Evolutionary conservation across 176 grass and related monocot genomes (phyloP).

Genomic region (Cenchrus fungigraminus): DNA sequence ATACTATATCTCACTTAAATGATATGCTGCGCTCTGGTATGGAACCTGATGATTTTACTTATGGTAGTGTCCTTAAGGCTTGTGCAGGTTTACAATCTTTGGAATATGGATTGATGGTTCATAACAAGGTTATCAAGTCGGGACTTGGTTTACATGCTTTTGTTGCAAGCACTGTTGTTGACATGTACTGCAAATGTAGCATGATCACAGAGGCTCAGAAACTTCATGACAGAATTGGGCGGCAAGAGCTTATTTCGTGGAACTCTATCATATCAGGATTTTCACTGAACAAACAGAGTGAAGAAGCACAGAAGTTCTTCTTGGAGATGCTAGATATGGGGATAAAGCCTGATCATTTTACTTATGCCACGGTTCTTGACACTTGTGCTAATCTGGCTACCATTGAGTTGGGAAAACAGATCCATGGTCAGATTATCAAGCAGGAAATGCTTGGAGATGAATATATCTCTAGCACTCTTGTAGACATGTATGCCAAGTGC

Average conservation of each 20-base stretch:
- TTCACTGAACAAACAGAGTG: conserved; percentile 78
- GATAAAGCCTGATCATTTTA: conserved; percentile 71
- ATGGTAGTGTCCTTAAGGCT: conserved; percentile 87
- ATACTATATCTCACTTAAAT: conserved; percentile 68
- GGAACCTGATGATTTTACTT: conserved; percentile 86
- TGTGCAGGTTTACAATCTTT: conserved; percentile 78
- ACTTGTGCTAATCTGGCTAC: conserved; percentile 84
- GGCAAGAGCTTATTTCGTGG: conserved; percentile 67
- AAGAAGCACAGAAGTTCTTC: conserved; percentile 76
- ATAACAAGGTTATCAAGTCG: conserved; percentile 86
- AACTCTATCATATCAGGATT: conserved; percentile 92
- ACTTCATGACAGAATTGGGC: conserved; percentile 74
- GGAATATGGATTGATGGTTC: conserved; percentile 69
- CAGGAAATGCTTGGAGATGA: conserved; percentile 74
- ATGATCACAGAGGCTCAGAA: conserved; percentile 73
- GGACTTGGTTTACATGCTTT: conserved; percentile 74
- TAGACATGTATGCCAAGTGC: conserved; percentile 94
- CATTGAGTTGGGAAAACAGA: conserved; percentile 76
- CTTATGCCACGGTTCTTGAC: conserved; percentile 77
- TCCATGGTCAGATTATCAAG: conserved; percentile 82
- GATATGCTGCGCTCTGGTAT: conserved; percentile 69
- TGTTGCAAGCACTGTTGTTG: conserved; percentile 74
- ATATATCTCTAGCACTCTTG: conserved; percentile 77
- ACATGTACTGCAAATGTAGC: conserved; percentile 91
- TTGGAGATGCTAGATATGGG: conserved; percentile 69